Evolutionary conservation across 768 basidiomycete genomes (phyloP).

Genomic region (Leccinum variicolor): DNA sequence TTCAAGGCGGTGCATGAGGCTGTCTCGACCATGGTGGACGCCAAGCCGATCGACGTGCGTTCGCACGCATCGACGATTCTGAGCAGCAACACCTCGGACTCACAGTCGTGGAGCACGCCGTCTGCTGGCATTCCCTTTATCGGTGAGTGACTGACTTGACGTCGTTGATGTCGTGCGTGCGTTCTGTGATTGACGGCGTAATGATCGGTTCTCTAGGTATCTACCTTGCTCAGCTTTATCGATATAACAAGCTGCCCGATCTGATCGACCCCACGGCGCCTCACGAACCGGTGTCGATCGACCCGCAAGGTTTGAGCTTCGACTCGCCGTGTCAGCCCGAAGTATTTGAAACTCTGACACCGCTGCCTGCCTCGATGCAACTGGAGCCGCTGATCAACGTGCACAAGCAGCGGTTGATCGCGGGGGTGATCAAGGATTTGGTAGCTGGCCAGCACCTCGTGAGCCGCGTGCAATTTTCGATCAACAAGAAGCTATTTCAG

Average conservation of each 20-base stretch:
- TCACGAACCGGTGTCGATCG: slow-evolving; percentile 60
- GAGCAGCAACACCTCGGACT: slow-evolving; percentile 43
- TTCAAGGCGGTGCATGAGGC: slow-evolving; percentile 73
- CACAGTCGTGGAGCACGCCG: slow-evolving; percentile 38
- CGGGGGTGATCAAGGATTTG: slow-evolving; percentile 74
- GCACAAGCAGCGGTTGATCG: slow-evolving; percentile 82
- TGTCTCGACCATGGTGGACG: slow-evolving; percentile 60
- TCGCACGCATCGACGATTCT: slow-evolving; percentile 54
- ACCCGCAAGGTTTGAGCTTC: slow-evolving; percentile 59
- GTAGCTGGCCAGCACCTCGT: slow-evolving; percentile 84
- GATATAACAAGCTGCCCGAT: slow-evolving; percentile 66
- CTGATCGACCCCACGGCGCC: slow-evolving; percentile 83
- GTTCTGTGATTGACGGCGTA: not conserved
- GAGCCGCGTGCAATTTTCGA: slow-evolving; percentile 61
- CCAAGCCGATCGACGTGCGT: slow-evolving; percentile 54
- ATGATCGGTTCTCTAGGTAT: slow-evolving; percentile 45
- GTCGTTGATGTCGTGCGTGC: not conserved
- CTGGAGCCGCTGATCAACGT: slow-evolving; percentile 87
- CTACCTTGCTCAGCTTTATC: slow-evolving; percentile 70
- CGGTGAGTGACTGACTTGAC: slow-evolving; percentile 41
- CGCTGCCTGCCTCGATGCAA: slow-evolving; percentile 72
- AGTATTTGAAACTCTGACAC: slow-evolving; percentile 69
- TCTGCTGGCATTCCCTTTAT: slow-evolving; percentile 80
- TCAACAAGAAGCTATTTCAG: slow-evolving; percentile 77
- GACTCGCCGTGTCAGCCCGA: slow-evolving; percentile 73